phyloP scores from a whole-genome alignment of 2,329 filamentous ascomycete genomes.

The Diaporthe citrichinensis region DNA sequence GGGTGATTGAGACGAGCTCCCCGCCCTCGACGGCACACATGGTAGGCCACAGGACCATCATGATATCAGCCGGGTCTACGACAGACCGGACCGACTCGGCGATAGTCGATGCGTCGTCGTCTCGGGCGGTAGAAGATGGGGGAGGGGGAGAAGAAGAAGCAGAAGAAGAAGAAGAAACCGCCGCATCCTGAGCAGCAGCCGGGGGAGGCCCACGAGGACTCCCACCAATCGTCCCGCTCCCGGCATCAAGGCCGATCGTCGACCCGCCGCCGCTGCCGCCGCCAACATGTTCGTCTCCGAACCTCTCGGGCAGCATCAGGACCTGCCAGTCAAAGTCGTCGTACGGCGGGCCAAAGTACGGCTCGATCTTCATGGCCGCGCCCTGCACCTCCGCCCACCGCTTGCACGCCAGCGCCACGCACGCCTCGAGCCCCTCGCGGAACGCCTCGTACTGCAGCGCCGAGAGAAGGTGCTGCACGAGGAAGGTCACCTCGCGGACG shows the following conservation, averaged over 20 bases:
- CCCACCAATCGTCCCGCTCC: slow-evolving; percentile 9
- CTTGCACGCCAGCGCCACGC: slow-evolving; percentile 49
- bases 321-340: slow-evolving; percentile 55
- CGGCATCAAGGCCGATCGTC: slow-evolving; percentile 21
- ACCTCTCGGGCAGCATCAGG: slow-evolving; percentile 50
- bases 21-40: slow-evolving; percentile 53
- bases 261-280: slow-evolving; percentile 24
- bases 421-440: slow-evolving; percentile 47
- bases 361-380: slow-evolving; percentile 53
- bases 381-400: slow-evolving; percentile 53
- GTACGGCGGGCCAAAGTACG: slow-evolving; percentile 53
- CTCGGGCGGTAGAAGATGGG: slow-evolving; percentile 31
- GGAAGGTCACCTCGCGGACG: slow-evolving; percentile 52
- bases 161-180: neutral
- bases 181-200: neutral
- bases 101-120: slow-evolving; percentile 33
- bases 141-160: too few species aligned
- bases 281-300: slow-evolving; percentile 36
- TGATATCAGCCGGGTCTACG: slow-evolving; percentile 50
- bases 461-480: slow-evolving; percentile 52
- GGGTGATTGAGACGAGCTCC: slow-evolving; percentile 52
- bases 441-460: slow-evolving; percentile 52
- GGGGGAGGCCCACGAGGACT: neutral
- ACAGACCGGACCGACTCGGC: slow-evolving; percentile 40
- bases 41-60: slow-evolving; percentile 53